These are phyloP conservation scores for Euryodendron excelsum DNA, from an alignment of 148 eudicot genomes.

Conservation along the genomic window DNA sequence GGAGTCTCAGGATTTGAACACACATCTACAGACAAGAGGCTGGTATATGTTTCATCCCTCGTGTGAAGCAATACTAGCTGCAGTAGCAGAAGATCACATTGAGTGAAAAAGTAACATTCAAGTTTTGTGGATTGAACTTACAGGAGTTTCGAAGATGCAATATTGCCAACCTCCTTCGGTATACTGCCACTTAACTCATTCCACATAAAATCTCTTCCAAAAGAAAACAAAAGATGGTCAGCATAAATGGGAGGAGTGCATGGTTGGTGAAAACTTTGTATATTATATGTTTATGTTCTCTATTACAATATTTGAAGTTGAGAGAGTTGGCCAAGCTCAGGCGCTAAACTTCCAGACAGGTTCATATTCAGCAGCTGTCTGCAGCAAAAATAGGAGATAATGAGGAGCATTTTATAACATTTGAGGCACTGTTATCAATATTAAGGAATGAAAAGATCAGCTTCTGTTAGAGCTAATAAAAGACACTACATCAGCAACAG, in stretches of 20 bases:
- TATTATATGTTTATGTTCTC: neutral
- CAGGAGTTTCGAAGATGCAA: constrained; percentile 58
- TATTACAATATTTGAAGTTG: constrained; percentile 62
- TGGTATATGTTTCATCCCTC: too few species aligned
- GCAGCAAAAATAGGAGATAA: constrained; percentile 20
- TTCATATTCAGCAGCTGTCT: constrained; percentile 67
- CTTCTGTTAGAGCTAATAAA: neutral
- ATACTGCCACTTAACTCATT: constrained; percentile 64
- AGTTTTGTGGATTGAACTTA: constrained; percentile 37
- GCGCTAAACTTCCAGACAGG: constrained; percentile 74
- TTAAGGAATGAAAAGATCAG: neutral
- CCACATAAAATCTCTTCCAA: constrained; percentile 83
- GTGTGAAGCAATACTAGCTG: too few species aligned
- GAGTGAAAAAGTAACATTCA: neutral
- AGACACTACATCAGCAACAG: neutral
- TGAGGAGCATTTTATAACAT: neutral
- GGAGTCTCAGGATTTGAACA: too few species aligned
- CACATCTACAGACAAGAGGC: too few species aligned
- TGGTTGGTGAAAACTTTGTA: neutral
- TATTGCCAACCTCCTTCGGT: constrained; percentile 83
- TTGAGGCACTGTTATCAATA: neutral
- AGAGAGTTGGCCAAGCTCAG: constrained; percentile 68
- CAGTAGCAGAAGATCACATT: neutral
- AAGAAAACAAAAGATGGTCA: constrained; percentile 9
- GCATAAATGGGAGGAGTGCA: neutral